Evolutionary conservation across 495 filamentous ascomycete species (phyloP).

Genomic region (Cercophora newfieldiana): DNA sequence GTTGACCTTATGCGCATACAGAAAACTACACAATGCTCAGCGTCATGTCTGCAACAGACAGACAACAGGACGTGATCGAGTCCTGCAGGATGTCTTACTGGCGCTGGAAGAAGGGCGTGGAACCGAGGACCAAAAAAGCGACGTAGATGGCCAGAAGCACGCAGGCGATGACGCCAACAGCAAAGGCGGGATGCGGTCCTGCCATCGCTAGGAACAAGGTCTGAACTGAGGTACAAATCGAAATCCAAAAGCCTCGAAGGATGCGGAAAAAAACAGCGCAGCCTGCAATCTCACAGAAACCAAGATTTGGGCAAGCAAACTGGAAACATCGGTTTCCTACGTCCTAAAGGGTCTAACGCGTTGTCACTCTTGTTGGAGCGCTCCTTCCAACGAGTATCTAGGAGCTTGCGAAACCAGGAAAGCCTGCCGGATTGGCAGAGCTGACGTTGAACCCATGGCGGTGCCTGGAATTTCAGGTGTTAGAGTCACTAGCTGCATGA

Average conservation of each 20-base stretch:
- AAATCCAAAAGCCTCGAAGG: neutral
- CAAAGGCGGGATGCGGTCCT: slow-evolving; percentile 14
- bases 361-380: neutral
- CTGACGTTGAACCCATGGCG: slow-evolving; percentile 25
- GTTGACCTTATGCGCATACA: slow-evolving; percentile 77
- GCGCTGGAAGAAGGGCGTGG: slow-evolving; percentile 56
- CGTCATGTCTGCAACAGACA: neutral
- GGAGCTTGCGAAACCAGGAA: neutral
- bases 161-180: slow-evolving; percentile 43
- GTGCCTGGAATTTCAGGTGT: neutral
- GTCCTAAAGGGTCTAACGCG: neutral
- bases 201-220: neutral
- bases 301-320: neutral
- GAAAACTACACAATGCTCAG: slow-evolving; percentile 48
- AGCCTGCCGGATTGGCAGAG: slow-evolving; percentile 2
- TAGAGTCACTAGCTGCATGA: slow-evolving; percentile 5
- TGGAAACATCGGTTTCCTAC: neutral
- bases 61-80: neutral
- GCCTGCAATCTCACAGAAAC: neutral
- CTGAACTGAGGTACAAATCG: neutral
- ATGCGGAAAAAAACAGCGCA: neutral
- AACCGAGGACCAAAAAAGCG: slow-evolving; percentile 46
- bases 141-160: slow-evolving; percentile 43
- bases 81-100: slow-evolving; percentile 46
- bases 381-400: neutral